phyloP scores from a whole-genome alignment of 352 stramenopile species.

The Phytophthora sp. region DNA sequence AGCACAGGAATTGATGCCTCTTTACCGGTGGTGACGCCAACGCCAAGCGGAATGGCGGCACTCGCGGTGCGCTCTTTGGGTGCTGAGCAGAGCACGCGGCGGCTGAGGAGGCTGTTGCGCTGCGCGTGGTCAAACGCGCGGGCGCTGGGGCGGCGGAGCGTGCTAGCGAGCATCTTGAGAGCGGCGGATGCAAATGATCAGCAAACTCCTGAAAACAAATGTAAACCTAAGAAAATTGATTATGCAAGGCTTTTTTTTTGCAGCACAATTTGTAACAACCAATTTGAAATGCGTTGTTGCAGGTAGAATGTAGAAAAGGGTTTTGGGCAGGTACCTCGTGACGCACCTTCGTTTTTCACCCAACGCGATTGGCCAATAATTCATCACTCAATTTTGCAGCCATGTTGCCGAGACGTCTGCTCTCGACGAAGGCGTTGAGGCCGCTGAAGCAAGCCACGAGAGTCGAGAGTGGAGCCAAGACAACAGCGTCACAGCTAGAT shows the following conservation, averaged over 20 bases:
- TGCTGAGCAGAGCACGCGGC: conserved; percentile 59
- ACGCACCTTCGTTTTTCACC: conserved; percentile 15
- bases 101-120: conserved; percentile 16
- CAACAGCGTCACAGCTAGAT: neutral
- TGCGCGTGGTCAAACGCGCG: conserved; percentile 7
- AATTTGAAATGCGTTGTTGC: neutral
- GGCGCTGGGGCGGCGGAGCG: conserved; percentile 31
- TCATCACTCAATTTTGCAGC: conserved; percentile 1
- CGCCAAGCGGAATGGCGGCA: conserved; percentile 48
- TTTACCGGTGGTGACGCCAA: conserved; percentile 51
- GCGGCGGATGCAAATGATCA: conserved; percentile 11
- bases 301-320: neutral
- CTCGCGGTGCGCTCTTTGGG: conserved; percentile 44
- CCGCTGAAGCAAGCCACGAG: conserved; percentile 14
- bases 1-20: too few species aligned
- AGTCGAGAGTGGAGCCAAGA: neutral
- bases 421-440: conserved; percentile 29
- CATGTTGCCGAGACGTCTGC: conserved; percentile 18
- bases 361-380: conserved; percentile 15
- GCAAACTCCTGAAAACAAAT: neutral
- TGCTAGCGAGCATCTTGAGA: conserved; percentile 38
- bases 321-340: conserved; percentile 8
- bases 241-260: neutral
- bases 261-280: neutral
- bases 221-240: neutral